Evolutionary conservation across 305 asterid genomes (phyloP).

Genomic region (Fraxinus greggii): DNA sequence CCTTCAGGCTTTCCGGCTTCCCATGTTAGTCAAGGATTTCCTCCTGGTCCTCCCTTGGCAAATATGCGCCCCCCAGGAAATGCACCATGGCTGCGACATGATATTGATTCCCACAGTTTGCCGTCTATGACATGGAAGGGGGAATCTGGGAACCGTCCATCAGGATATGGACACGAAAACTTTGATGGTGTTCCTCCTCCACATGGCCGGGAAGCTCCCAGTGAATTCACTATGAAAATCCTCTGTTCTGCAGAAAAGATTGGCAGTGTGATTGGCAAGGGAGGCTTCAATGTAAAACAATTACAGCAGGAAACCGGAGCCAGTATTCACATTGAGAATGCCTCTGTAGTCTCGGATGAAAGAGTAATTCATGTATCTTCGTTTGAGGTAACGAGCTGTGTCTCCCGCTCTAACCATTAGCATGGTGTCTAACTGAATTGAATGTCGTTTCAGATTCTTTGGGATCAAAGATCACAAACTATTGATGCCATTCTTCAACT

Average conservation of each 20-base stretch:
- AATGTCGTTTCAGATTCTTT: slow-evolving; percentile 47
- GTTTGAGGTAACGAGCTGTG: slow-evolving; percentile 50
- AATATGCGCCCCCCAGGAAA: slow-evolving; percentile 47
- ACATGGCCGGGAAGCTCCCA: slow-evolving; percentile 46
- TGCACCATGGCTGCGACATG: slow-evolving; percentile 48
- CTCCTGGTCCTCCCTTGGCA: slow-evolving; percentile 51
- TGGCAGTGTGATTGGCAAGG: slow-evolving; percentile 85
- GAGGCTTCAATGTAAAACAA: slow-evolving; percentile 68
- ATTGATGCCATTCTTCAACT: slow-evolving; percentile 74
- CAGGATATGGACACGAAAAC: slow-evolving; percentile 42
- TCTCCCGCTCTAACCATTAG: slow-evolving; percentile 21
- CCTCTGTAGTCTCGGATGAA: slow-evolving; percentile 52
- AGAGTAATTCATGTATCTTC: slow-evolving; percentile 70
- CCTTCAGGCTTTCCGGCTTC: slow-evolving; percentile 42
- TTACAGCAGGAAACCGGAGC: slow-evolving; percentile 76
- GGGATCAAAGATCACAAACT: slow-evolving; percentile 68
- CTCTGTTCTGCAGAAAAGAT: slow-evolving; percentile 68
- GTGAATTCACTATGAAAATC: slow-evolving; percentile 67
- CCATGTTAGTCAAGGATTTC: slow-evolving; percentile 42
- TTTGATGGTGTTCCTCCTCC: slow-evolving; percentile 53
- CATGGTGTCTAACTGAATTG: slow-evolving; percentile 30
- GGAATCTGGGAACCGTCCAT: slow-evolving; percentile 47
- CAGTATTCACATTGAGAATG: slow-evolving; percentile 57
- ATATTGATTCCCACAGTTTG: slow-evolving; percentile 41
- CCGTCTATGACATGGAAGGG: slow-evolving; percentile 41